These are phyloP conservation scores for Ilyonectria destructans DNA, from an alignment of 2,329 filamentous ascomycete species.

Conservation along the genomic window DNA sequence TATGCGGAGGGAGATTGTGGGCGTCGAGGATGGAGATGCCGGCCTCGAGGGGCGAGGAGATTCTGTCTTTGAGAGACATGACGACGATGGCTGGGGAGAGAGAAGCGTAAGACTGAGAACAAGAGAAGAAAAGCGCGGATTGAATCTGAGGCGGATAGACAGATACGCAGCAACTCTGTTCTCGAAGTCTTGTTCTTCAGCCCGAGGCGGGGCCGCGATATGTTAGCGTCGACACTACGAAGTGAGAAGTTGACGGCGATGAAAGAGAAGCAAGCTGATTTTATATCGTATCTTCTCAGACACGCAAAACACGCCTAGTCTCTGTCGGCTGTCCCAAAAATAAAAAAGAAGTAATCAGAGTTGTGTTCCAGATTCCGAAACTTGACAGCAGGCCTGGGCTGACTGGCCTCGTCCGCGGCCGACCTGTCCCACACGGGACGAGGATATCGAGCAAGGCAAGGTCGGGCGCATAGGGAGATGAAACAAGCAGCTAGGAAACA, in stretches of 20 bases:
- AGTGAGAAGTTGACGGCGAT: neutral
- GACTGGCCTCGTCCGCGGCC: slow-evolving; percentile 2
- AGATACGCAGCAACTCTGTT: neutral
- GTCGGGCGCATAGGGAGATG: slow-evolving; percentile 5
- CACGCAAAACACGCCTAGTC: slow-evolving; percentile 2
- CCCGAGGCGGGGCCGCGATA: neutral
- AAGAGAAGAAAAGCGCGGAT: neutral
- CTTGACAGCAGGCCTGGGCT: slow-evolving; percentile 16
- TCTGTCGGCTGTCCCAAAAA: slow-evolving; percentile 14
- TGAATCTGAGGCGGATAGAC: neutral
- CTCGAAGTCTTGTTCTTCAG: slow-evolving; percentile 3
- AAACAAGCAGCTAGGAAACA: slow-evolving; percentile 8
- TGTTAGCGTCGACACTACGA: neutral
- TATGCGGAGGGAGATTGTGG: slow-evolving; percentile 70
- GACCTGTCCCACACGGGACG: neutral
- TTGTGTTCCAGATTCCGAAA: slow-evolving; percentile 7
- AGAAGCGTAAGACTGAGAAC: slow-evolving; percentile 18
- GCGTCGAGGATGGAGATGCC: slow-evolving; percentile 73
- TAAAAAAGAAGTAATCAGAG: slow-evolving; percentile 15
- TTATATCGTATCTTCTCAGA: slow-evolving; percentile 12
- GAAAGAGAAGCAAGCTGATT: slow-evolving; percentile 3
- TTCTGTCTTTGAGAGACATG: slow-evolving; percentile 70
- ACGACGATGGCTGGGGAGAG: slow-evolving; percentile 1
- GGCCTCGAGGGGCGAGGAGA: slow-evolving; percentile 76
- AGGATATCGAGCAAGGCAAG: neutral